phyloP scores from a whole-genome alignment of 768 basidiomycete genomes.

The Suillus sp. region DNA sequence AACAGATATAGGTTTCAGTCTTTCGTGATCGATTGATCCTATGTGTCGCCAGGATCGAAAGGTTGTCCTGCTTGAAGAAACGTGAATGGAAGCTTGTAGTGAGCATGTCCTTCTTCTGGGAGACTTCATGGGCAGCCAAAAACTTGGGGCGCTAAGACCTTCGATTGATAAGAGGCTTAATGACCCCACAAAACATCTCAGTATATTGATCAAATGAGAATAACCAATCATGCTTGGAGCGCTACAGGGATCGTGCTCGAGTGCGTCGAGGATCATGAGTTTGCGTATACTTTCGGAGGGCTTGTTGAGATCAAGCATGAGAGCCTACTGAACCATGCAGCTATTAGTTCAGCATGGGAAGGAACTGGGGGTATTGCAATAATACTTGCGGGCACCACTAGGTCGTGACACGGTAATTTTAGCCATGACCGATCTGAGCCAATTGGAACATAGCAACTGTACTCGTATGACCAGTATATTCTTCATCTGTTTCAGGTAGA shows the following conservation, averaged over 20 bases:
- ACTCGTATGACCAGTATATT: neutral
- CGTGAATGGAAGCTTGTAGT: neutral
- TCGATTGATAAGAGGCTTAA: neutral
- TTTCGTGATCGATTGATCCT: neutral
- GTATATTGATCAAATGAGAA: no score
- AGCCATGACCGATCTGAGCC: no score
- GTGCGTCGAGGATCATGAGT: no score
- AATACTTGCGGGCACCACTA: neutral
- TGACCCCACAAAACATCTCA: neutral
- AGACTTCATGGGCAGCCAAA: neutral
- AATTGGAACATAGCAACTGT: no score
- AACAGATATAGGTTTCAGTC: neutral
- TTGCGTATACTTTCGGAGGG: no score
- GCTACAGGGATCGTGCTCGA: no score
- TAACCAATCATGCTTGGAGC: neutral
- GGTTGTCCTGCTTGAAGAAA: neutral
- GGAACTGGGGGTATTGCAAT: neutral
- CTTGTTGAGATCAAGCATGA: no score
- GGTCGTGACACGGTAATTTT: no score
- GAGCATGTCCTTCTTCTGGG: neutral
- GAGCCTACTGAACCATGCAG: neutral
- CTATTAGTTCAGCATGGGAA: neutral
- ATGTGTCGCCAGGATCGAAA: neutral
- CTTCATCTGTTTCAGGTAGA: neutral
- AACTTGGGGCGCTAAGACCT: neutral